Percentiles rank a stretch among this genome's conserved stretches.
Conservation (phyloP, 192 early-diverging fungal species). For the Backusella morwellensis region DNA sequence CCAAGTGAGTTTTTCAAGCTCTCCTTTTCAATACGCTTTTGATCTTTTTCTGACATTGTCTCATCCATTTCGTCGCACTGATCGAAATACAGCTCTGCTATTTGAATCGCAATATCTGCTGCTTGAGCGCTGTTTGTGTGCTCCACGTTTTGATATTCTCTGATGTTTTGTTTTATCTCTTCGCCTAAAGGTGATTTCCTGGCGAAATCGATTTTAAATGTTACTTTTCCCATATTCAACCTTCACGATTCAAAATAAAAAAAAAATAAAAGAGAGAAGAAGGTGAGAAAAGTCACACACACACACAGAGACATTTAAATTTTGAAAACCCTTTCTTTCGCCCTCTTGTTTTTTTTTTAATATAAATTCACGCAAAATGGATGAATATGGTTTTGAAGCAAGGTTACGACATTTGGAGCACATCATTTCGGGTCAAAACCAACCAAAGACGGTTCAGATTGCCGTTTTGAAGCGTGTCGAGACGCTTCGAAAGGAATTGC, state of each 20-base stretch:
- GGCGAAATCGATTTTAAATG: conserved; percentile 24
- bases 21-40: neutral
- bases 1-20: neutral
- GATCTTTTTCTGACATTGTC: neutral
- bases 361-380: conserved; percentile 12
- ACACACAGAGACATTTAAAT: neutral
- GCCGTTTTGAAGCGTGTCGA: conserved; percentile 17
- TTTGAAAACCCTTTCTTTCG: neutral
- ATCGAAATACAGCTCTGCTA: conserved; percentile 14
- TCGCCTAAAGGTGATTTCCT: conserved; percentile 11
- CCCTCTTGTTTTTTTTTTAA: neutral
- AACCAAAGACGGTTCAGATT: neutral
- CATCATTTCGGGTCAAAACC: conserved; percentile 21
- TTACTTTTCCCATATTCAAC: conserved; percentile 19
- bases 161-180: conserved; percentile 15
- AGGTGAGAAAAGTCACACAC: neutral
- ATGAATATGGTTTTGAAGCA: conserved; percentile 34
- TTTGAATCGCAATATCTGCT: neutral
- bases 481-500: conserved; percentile 28
- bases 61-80: conserved; percentile 16
- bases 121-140: neutral
- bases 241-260: neutral
- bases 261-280: neutral
- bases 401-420: conserved; percentile 29
- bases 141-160: neutral